Evolutionary conservation across 1,284 basidiomycete species (phyloP).

Genomic region (Ganoderma boninense): DNA sequence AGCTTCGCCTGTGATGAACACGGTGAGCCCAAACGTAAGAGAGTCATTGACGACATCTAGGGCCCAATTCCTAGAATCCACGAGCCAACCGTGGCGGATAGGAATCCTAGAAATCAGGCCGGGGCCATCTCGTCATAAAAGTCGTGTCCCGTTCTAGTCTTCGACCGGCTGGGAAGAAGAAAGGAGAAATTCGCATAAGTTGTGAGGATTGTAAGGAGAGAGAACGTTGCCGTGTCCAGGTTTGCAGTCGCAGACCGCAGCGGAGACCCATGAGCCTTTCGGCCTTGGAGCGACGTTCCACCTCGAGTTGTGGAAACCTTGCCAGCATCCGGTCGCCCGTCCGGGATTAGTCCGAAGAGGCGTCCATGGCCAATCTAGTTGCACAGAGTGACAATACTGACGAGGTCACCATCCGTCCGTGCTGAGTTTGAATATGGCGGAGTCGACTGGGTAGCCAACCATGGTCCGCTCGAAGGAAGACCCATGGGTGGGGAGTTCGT

Average conservation of each 20-base stretch:
- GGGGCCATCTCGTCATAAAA: not conserved
- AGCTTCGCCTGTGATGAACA: not conserved
- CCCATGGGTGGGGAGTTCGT: not conserved
- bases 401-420: not conserved
- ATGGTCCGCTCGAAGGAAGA: not conserved
- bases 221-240: not conserved
- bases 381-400: not conserved
- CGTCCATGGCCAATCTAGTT: not conserved
- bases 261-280: too few species aligned
- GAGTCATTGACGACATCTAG: not conserved
- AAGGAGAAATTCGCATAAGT: not conserved
- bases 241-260: not conserved
- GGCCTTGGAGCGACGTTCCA: not conserved
- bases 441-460: not conserved
- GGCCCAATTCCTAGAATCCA: not conserved
- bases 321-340: not conserved
- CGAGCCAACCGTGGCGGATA: not conserved
- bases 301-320: not conserved
- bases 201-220: not conserved
- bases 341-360: not conserved
- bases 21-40: not conserved
- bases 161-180: not conserved
- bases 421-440: not conserved
- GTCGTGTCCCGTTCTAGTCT: not conserved
- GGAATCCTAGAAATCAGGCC: not conserved